A percentile compares a stretch with the other conserved stretches of the same genome.
Conservation (phyloP, 352 stramenopile species). For the Pilasporangium apinafurcum region DNA sequence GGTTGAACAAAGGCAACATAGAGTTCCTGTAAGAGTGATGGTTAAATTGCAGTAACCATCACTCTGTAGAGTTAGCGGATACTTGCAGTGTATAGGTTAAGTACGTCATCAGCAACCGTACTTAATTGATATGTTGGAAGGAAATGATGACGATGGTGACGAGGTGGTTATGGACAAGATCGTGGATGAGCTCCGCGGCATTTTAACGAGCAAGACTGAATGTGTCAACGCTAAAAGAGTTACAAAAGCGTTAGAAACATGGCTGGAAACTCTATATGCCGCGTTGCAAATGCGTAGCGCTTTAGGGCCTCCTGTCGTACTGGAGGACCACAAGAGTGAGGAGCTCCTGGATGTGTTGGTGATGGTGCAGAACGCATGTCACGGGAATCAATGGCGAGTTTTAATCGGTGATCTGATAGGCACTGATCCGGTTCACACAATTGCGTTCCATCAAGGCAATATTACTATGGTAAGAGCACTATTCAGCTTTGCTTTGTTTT, state of each 20-base stretch:
- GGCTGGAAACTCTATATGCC: neutral
- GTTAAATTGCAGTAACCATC: too few relatives aligned
- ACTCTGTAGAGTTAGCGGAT: too few relatives aligned
- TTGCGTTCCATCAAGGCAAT: neutral
- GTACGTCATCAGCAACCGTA: too few relatives aligned
- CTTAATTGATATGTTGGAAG: too few relatives aligned
- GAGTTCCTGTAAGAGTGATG: too few relatives aligned
- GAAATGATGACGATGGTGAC: neutral
- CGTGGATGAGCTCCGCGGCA: neutral
- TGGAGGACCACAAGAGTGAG: neutral
- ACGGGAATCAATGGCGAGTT: neutral
- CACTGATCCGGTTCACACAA: neutral
- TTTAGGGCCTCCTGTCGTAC: neutral
- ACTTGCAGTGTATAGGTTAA: too few relatives aligned
- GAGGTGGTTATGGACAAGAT: neutral
- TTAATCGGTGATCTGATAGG: neutral
- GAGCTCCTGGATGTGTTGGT: conserved; percentile 2
- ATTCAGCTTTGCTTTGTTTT: too few relatives aligned
- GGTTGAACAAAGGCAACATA: too few relatives aligned
- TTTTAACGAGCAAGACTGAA: neutral
- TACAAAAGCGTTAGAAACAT: neutral
- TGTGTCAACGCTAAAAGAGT: neutral
- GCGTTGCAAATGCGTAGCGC: too few relatives aligned
- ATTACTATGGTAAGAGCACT: neutral
- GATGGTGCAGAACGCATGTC: conserved; percentile 1